Evolutionary conservation across 2,329 filamentous ascomycete genomes (phyloP).

Genomic region (Dactylellina sp.): DNA sequence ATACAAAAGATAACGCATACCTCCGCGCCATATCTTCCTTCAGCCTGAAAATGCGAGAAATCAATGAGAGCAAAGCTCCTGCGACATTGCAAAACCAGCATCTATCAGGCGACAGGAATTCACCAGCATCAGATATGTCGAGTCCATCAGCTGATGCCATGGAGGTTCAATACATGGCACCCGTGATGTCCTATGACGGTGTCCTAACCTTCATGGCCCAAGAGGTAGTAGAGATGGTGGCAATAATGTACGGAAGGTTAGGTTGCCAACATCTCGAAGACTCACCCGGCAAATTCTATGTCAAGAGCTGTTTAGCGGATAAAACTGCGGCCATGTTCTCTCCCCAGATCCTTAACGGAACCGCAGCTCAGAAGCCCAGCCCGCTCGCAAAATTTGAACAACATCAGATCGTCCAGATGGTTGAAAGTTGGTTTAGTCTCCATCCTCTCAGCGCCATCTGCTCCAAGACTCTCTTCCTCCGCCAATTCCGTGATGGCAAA

Average conservation of each 20-base stretch:
- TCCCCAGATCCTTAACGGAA: slow-evolving; percentile 38
- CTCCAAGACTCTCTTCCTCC: slow-evolving; percentile 56
- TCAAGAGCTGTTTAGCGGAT: slow-evolving; percentile 52
- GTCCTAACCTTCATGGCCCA: slow-evolving; percentile 55
- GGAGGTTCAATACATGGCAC: slow-evolving; percentile 48
- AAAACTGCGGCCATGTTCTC: slow-evolving; percentile 39
- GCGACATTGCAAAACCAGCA: slow-evolving; percentile 40
- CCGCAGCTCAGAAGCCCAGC: slow-evolving; percentile 41
- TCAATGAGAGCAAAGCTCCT: slow-evolving; percentile 43
- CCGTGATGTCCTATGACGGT: slow-evolving; percentile 55
- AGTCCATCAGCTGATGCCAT: slow-evolving; percentile 43
- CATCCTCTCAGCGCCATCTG: slow-evolving; percentile 53
- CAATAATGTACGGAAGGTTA: slow-evolving; percentile 55
- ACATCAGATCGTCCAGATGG: slow-evolving; percentile 55
- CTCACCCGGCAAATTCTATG: slow-evolving; percentile 50
- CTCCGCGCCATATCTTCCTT: slow-evolving; percentile 45
- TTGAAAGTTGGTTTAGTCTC: slow-evolving; percentile 56
- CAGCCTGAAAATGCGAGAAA: slow-evolving; percentile 39
- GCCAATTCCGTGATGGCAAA: slow-evolving; percentile 56
- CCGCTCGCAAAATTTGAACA: slow-evolving; percentile 42
- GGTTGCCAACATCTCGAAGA: slow-evolving; percentile 56
- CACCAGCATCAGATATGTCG: slow-evolving; percentile 34
- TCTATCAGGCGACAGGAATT: slow-evolving; percentile 33
- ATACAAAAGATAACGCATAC: slow-evolving; percentile 35
- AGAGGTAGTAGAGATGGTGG: slow-evolving; percentile 56